A percentile compares a stretch with the other conserved stretches of the same genome.
phyloP scores from a whole-genome alignment of 768 basidiomycete genomes.

The Leccinum sublutescens region DNA sequence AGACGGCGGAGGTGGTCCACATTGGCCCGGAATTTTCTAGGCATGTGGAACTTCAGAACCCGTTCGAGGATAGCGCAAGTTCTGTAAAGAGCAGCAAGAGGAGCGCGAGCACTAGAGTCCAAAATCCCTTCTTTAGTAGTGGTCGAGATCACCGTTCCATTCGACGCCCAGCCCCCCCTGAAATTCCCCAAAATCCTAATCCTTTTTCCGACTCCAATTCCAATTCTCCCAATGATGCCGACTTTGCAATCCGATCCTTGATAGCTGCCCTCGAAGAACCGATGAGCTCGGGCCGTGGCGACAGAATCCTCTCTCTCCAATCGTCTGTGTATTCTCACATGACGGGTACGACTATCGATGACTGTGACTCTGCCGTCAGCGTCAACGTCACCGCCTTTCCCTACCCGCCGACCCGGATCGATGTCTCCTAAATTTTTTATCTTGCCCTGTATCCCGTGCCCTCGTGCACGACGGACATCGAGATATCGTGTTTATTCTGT shows the following conservation, averaged over 20 bases:
- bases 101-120: not conserved
- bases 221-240: slow-evolving; percentile 16
- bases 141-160: slow-evolving; percentile 36
- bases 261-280: slow-evolving; percentile 62
- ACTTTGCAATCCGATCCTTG: slow-evolving; percentile 55
- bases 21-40: slow-evolving; percentile 13
- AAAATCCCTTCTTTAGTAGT: slow-evolving; percentile 42
- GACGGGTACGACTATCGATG: slow-evolving; percentile 17
- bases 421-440: slow-evolving; percentile 8
- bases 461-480: not conserved
- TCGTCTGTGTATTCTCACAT: slow-evolving; percentile 41
- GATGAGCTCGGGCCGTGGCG: slow-evolving; percentile 45
- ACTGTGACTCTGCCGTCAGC: slow-evolving; percentile 26
- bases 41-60: slow-evolving; percentile 15
- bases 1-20: slow-evolving; percentile 64
- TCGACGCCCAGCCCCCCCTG: slow-evolving; percentile 17
- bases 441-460: not conserved
- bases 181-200: slow-evolving; percentile 22
- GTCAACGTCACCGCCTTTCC: slow-evolving; percentile 29
- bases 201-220: slow-evolving; percentile 43
- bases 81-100: slow-evolving; percentile 12
- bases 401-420: slow-evolving; percentile 26
- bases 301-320: slow-evolving; percentile 57
- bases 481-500: slow-evolving; percentile 7
- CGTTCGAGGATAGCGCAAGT: slow-evolving; percentile 27